Evolutionary conservation across 768 basidiomycete genomes (phyloP).

Genomic region (Gloeostereum incarnatum): DNA sequence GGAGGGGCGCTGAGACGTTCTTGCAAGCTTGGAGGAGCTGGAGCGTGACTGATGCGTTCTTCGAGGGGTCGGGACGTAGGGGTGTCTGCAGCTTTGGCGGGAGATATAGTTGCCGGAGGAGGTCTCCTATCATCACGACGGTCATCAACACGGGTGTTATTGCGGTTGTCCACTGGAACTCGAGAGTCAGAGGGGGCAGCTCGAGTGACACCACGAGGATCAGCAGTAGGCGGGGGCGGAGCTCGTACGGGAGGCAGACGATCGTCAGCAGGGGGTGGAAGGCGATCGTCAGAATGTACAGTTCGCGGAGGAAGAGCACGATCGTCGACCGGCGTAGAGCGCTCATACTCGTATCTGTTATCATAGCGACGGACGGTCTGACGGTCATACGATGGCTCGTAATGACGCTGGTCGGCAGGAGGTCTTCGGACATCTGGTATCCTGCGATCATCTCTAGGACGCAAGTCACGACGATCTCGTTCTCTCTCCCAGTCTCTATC

Average conservation of each 20-base stretch:
- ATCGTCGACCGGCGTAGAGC: too few relatives aligned
- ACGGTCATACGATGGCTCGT: constrained; percentile 31
- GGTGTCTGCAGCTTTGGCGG: constrained; percentile 2
- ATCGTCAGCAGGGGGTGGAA: constrained; percentile 13
- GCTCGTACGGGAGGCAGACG: constrained; percentile 10
- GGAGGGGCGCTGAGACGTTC: constrained; percentile 26
- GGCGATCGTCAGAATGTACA: constrained; percentile 23
- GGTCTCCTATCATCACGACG: constrained; percentile 21
- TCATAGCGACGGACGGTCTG: constrained; percentile 19
- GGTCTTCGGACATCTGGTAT: constrained; percentile 26
- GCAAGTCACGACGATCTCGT: constrained; percentile 17
- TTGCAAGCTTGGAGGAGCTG: constrained; percentile 24
- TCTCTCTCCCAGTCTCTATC: constrained; percentile 21
- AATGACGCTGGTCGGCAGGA: constrained; percentile 37
- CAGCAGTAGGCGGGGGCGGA: too few relatives aligned
- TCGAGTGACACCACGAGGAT: too few relatives aligned
- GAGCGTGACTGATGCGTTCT: constrained; percentile 26
- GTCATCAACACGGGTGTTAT: too few relatives aligned
- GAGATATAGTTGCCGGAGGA: too few relatives aligned
- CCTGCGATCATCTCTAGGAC: not conserved
- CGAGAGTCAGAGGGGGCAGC: too few relatives aligned
- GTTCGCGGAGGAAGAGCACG: too few relatives aligned
- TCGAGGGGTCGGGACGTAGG: constrained; percentile 21
- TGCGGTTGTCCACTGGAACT: too few relatives aligned
- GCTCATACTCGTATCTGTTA: too few relatives aligned